Conservation (phyloP, 257 asterid genomes). For the Perilla frutescens region DNA sequence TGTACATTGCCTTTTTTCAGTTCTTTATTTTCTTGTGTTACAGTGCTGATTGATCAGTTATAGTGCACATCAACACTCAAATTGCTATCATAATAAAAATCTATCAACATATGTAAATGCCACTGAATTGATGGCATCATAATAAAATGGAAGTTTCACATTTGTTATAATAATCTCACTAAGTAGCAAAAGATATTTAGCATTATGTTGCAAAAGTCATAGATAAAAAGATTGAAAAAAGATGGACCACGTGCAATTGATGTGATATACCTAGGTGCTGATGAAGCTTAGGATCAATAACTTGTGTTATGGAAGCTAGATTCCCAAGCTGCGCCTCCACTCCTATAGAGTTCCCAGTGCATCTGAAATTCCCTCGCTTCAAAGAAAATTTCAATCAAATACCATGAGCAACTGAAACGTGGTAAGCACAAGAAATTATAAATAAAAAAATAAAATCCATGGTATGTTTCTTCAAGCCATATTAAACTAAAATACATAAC, state of each 20-base stretch:
- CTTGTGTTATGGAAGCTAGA: slow-evolving; percentile 88
- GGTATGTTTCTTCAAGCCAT: slow-evolving; percentile 8
- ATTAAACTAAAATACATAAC: slow-evolving; percentile 11
- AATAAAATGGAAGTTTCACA: slow-evolving; percentile 27
- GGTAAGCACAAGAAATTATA: slow-evolving; percentile 16
- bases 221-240: slow-evolving; percentile 30
- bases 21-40: too few relatives aligned
- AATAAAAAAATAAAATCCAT: slow-evolving; percentile 9
- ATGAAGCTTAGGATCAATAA: slow-evolving; percentile 94
- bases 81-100: slow-evolving; percentile 9
- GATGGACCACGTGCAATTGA: slow-evolving; percentile 10
- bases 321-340: slow-evolving; percentile 85
- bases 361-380: slow-evolving; percentile 98
- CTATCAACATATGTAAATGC: not conserved
- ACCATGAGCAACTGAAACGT: slow-evolving; percentile 38
- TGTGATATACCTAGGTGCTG: slow-evolving; percentile 79
- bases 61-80: slow-evolving; percentile 3
- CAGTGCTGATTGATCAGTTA: not conserved
- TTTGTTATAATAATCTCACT: slow-evolving; percentile 1
- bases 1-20: not conserved
- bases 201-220: slow-evolving; percentile 18
- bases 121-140: slow-evolving; percentile 26
- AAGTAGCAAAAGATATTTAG: slow-evolving; percentile 1
- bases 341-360: slow-evolving; percentile 86
- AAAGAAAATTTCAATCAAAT: slow-evolving; percentile 46